Conservation (phyloP, 192 early-diverging fungal species). For the Entomortierella parvispora region DNA sequence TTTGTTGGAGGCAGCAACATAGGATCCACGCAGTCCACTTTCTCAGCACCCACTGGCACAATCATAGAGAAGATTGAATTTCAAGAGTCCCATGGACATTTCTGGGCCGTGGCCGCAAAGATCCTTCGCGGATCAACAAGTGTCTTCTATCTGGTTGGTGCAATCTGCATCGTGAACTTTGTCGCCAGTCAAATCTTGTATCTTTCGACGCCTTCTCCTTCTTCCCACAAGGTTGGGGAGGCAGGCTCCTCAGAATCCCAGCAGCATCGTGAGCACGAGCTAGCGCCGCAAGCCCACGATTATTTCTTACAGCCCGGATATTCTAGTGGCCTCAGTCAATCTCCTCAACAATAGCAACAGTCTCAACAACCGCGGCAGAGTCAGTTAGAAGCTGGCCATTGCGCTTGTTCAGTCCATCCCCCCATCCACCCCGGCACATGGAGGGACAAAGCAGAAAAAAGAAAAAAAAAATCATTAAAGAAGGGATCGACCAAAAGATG, state of each 20-base stretch:
- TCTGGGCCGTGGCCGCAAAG: not conserved
- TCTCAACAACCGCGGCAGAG: too few relatives aligned
- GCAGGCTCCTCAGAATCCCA: not conserved
- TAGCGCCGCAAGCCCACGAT: not conserved
- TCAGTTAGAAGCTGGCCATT: too few relatives aligned
- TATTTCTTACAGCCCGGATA: not conserved
- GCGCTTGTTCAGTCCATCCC: too few relatives aligned
- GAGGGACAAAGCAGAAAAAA: too few relatives aligned
- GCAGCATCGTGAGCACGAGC: not conserved
- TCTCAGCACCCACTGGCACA: not conserved
- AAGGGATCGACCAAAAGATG: too few relatives aligned
- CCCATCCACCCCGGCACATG: too few relatives aligned
- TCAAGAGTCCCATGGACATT: not conserved
- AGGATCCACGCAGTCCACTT: not conserved
- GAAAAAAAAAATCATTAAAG: too few relatives aligned
- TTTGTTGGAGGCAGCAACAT: not conserved
- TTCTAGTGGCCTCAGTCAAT: not conserved
- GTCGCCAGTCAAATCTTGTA: constrained; percentile 16
- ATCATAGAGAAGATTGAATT: not conserved
- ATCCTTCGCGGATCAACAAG: constrained; percentile 19
- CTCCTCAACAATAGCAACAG: too few relatives aligned
- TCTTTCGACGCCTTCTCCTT: not conserved
- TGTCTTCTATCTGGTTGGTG: constrained; percentile 30
- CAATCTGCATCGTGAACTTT: constrained; percentile 25
- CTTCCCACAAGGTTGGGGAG: not conserved